Percentiles rank a stretch among this genome's conserved stretches.
phyloP scores from a whole-genome alignment of 2,329 filamentous ascomycete species.

The Rhynchosporium agropyri region DNA sequence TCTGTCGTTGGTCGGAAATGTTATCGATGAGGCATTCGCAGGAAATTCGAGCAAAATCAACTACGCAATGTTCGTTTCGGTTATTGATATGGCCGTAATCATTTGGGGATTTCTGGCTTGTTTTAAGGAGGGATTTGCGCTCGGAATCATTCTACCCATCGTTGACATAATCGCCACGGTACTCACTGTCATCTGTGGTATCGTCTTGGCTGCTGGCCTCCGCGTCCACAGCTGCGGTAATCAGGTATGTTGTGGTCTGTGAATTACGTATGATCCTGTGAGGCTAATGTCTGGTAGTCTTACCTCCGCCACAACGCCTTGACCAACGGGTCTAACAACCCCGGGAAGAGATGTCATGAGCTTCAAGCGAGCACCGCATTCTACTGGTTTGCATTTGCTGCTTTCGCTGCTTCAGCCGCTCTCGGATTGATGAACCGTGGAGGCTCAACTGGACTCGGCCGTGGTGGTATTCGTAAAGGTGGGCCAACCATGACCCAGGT shows the following conservation, averaged over 20 bases:
- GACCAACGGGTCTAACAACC: constrained; percentile 58
- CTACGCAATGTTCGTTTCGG: constrained; percentile 67
- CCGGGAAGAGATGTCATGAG: constrained; percentile 69
- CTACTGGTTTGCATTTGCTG: constrained; percentile 75
- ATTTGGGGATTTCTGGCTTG: constrained; percentile 63
- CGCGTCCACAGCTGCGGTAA: constrained; percentile 69
- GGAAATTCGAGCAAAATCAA: constrained; percentile 61
- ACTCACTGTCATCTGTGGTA: constrained; percentile 68
- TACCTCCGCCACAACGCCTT: constrained; percentile 56
- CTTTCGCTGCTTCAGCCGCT: constrained; percentile 59
- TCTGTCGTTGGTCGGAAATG: constrained; percentile 41
- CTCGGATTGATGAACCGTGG: constrained; percentile 43
- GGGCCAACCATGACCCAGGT: constrained; percentile 58
- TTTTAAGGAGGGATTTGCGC: constrained; percentile 55
- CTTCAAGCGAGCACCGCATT: constrained; percentile 75
- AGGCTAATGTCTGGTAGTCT: constrained; percentile 33
- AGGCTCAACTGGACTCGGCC: constrained; percentile 14
- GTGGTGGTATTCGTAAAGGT: constrained; percentile 47
- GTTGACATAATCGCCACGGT: constrained; percentile 63
- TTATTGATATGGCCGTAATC: constrained; percentile 65
- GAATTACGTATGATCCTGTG: not conserved
- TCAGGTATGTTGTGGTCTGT: constrained; percentile 46
- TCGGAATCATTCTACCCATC: constrained; percentile 54
- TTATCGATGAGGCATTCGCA: constrained; percentile 58
- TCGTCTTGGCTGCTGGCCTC: constrained; percentile 72